Percentiles rank a stretch among this genome's conserved stretches.
phyloP scores from a whole-genome alignment of 164 flowering plant genomes.

The Annona squamosa region DNA sequence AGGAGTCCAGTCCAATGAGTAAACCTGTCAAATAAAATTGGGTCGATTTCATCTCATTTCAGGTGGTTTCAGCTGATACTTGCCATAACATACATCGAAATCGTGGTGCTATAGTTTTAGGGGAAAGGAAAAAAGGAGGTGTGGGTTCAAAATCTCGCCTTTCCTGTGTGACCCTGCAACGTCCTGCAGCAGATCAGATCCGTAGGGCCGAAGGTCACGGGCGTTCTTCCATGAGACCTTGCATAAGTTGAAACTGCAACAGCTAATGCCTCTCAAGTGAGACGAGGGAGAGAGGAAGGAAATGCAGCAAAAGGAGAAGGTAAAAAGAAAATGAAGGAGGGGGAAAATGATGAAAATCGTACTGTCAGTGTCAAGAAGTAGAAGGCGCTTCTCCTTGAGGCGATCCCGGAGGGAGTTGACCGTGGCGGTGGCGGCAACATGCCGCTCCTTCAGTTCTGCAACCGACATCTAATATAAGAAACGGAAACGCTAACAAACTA shows the following conservation, averaged over 20 bases:
- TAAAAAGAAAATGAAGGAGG: background rate
- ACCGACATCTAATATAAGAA: constrained; percentile 48
- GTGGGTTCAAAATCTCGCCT: constrained; percentile 28
- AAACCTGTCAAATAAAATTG: constrained; percentile 43
- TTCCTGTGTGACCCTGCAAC: constrained; percentile 91
- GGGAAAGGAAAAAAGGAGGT: too few species aligned
- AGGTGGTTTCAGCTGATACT: too few species aligned
- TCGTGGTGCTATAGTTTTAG: too few species aligned
- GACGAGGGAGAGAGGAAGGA: background rate
- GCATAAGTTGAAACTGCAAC: constrained; percentile 70
- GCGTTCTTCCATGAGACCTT: constrained; percentile 48
- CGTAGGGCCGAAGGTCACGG: constrained; percentile 72
- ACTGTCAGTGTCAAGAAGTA: constrained; percentile 86
- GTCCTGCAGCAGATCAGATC: constrained; percentile 92
- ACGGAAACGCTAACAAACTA: background rate
- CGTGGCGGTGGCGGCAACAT: constrained; percentile 53
- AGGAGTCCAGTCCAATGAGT: constrained; percentile 87
- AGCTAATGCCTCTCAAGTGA: background rate
- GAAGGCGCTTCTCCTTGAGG: constrained; percentile 65
- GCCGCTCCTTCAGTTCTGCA: constrained; percentile 76
- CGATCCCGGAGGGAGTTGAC: constrained; percentile 59
- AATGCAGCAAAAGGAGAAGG: background rate
- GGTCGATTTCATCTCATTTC: background rate
- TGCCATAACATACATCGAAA: too few species aligned
- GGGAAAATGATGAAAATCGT: background rate